Evolutionary conservation across 495 filamentous ascomycete species (phyloP).

Genomic region (Talaromyces thailandensis): DNA sequence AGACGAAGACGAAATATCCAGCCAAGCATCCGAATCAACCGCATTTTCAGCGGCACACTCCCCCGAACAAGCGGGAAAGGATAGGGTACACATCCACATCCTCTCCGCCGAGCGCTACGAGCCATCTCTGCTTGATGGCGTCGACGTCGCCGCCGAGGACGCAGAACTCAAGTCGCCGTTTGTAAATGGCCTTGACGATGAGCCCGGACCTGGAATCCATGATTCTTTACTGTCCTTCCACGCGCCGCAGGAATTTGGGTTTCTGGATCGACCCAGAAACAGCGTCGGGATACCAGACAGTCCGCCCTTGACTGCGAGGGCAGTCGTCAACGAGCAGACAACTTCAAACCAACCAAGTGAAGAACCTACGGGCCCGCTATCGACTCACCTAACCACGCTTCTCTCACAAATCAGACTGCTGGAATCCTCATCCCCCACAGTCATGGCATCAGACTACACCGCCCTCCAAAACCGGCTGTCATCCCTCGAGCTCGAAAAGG

Average conservation of each 20-base stretch:
- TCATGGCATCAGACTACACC: conserved; percentile 12
- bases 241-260: not conserved
- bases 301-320: not conserved
- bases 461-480: conserved; percentile 9
- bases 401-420: not conserved
- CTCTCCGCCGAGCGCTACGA: not conserved
- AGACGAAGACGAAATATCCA: not conserved
- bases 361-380: not conserved
- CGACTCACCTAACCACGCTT: not conserved
- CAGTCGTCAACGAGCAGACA: not conserved
- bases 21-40: not conserved
- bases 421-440: not conserved
- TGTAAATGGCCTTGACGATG: not conserved
- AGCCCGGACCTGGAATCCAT: not conserved
- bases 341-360: not conserved
- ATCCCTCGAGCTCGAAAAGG: conserved; percentile 10
- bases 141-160: not conserved
- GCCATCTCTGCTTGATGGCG: not conserved
- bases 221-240: not conserved
- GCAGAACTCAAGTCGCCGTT: not conserved
- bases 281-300: not conserved
- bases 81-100: not conserved
- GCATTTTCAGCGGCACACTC: not conserved
- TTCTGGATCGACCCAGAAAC: not conserved
- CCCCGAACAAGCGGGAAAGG: not conserved